Conservation (phyloP, 768 basidiomycete genomes). For the Dioszegia aurantiaca region DNA sequence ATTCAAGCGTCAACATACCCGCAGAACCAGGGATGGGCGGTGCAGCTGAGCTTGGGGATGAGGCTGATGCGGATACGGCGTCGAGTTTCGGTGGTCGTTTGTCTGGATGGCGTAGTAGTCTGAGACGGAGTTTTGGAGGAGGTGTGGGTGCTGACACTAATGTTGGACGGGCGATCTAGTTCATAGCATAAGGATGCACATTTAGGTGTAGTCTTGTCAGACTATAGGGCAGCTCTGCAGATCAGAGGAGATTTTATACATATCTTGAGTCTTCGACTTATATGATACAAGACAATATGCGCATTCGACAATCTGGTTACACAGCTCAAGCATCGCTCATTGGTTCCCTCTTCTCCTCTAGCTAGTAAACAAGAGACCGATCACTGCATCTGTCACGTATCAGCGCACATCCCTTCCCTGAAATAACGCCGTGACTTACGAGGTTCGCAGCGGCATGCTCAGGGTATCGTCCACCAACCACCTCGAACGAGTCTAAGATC, state of each 20-base stretch:
- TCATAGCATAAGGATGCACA: no score
- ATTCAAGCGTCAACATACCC: neutral
- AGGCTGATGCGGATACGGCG: neutral
- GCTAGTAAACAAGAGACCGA: no score
- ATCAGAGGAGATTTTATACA: no score
- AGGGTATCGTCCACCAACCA: constrained; percentile 34
- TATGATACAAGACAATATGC: no score
- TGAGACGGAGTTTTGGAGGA: neutral
- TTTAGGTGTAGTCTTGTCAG: no score
- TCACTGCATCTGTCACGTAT: constrained; percentile 10
- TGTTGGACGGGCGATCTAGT: constrained; percentile 3
- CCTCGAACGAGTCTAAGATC: constrained; percentile 39
- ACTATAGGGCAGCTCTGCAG: no score
- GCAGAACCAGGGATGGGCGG: neutral
- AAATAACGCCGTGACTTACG: neutral
- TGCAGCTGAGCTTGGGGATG: neutral
- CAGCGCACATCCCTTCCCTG: neutral
- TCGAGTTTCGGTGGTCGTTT: neutral
- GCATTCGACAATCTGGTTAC: no score
- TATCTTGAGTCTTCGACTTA: no score
- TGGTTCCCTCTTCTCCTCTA: no score
- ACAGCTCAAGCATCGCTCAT: no score
- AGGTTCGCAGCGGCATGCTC: neutral
- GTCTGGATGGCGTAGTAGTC: constrained; percentile 5
- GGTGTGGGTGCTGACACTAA: neutral